Evolutionary conservation across 106 monocot species (phyloP).

Genomic region (Dendrobium nobile): DNA sequence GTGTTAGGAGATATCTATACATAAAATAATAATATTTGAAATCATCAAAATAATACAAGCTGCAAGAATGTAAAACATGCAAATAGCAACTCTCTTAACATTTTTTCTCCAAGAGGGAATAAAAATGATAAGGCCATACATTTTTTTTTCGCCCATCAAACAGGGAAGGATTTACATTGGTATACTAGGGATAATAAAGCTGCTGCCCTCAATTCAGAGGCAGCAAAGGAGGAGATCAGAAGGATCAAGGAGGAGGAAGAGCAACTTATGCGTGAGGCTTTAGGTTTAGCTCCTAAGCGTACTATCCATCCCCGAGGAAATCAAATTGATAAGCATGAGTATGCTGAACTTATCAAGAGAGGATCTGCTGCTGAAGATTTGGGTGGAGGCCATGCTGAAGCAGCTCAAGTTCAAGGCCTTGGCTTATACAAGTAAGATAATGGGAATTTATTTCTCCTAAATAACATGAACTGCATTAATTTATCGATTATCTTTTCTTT

Average conservation of each 20-base stretch:
- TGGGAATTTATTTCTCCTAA: not conserved
- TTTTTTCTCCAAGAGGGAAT: not conserved
- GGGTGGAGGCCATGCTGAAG: slow-evolving; percentile 94
- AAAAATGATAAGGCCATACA: not conserved
- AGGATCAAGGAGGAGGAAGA: slow-evolving; percentile 98
- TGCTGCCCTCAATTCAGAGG: slow-evolving; percentile 21
- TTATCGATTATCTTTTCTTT: not conserved
- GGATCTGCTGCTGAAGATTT: slow-evolving; percentile 91
- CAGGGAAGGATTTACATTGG: slow-evolving; percentile 94
- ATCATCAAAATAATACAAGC: too few relatives aligned
- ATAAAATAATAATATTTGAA: too few relatives aligned
- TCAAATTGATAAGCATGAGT: slow-evolving; percentile 86
- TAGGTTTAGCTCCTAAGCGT: slow-evolving; percentile 93
- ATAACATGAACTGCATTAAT: not conserved
- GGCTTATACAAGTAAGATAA: slow-evolving; percentile 91
- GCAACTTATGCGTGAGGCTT: slow-evolving; percentile 91
- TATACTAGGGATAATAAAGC: slow-evolving; percentile 77
- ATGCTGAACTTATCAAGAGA: slow-evolving; percentile 85
- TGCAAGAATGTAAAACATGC: too few relatives aligned
- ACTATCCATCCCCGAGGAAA: slow-evolving; percentile 58
- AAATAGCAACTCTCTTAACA: too few relatives aligned
- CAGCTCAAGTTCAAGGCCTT: slow-evolving; percentile 92
- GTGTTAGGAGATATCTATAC: too few relatives aligned
- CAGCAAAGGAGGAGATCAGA: slow-evolving; percentile 81
- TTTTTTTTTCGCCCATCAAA: not conserved